A percentile compares a stretch with the other conserved stretches of the same genome.
These are phyloP conservation scores for Leonotis leonurus DNA, from an alignment of 257 asterid species.

Conservation along the genomic window DNA sequence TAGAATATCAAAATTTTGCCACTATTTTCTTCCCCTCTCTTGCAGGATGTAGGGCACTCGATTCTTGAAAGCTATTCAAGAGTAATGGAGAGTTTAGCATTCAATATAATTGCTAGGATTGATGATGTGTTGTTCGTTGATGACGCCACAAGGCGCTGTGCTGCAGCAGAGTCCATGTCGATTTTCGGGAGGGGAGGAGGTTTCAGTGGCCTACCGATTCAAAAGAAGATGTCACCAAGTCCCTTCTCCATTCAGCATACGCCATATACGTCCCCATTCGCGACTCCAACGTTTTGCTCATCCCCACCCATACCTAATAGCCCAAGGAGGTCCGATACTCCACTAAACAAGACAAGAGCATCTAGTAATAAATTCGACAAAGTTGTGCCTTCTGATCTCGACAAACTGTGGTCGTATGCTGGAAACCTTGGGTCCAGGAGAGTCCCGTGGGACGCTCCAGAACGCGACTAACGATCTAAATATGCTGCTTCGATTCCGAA, in stretches of 20 bases:
- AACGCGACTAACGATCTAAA: slow-evolving; percentile 48
- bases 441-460: slow-evolving; percentile 58
- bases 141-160: slow-evolving; percentile 62
- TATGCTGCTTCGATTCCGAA: no score
- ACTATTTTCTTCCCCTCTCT: no score
- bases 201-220: slow-evolving; percentile 75
- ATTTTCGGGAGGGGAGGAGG: slow-evolving; percentile 74
- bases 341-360: slow-evolving; percentile 33
- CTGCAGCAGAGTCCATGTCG: slow-evolving; percentile 61
- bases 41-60: slow-evolving; percentile 94
- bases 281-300: slow-evolving; percentile 80
- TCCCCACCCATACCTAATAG: slow-evolving; percentile 66
- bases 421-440: slow-evolving; percentile 72
- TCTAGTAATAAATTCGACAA: slow-evolving; percentile 41
- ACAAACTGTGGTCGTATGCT: slow-evolving; percentile 71
- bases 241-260: slow-evolving; percentile 93
- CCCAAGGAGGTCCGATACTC: slow-evolving; percentile 55
- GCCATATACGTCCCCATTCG: slow-evolving; percentile 86
- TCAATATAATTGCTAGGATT: slow-evolving; percentile 87
- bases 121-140: slow-evolving; percentile 85
- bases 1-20: no score
- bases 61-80: slow-evolving; percentile 97
- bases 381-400: slow-evolving; percentile 55
- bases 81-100: slow-evolving; percentile 98
- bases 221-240: slow-evolving; percentile 88